Evolutionary conservation across 2,329 filamentous ascomycete genomes (phyloP).

Genomic region (Xylaria multiplex): DNA sequence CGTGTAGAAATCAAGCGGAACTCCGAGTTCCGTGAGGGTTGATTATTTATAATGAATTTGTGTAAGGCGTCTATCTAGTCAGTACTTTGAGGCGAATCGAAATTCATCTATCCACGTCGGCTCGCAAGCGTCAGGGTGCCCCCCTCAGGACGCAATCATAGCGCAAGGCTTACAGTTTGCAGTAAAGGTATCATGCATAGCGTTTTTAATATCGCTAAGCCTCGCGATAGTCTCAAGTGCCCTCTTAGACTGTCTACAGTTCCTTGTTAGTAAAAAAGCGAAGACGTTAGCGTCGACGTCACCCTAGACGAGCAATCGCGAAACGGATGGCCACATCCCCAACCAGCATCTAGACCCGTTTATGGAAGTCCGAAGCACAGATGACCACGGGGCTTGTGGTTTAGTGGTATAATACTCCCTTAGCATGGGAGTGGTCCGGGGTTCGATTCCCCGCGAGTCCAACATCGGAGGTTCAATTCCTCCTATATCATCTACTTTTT

Average conservation of each 20-base stretch:
- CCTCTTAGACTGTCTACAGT: no score
- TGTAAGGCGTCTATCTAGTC: not conserved
- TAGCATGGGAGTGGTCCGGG: conserved; percentile 44
- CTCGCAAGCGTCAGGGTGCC: not conserved
- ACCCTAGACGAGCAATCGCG: no score
- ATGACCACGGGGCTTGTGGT: conserved; percentile 38
- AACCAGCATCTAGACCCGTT: not conserved
- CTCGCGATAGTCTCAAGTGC: no score
- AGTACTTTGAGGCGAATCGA: not conserved
- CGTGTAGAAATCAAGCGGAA: not conserved
- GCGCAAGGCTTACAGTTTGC: not conserved
- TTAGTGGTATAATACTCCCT: conserved; percentile 43
- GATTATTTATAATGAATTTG: not conserved
- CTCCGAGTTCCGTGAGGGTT: no score
- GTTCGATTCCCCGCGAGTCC: conserved; percentile 44
- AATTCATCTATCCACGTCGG: not conserved
- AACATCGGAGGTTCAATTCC: conserved; percentile 30
- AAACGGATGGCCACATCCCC: no score
- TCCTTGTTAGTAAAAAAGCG: no score
- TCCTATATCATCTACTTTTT: conserved; percentile 14
- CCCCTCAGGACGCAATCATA: not conserved
- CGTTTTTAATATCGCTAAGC: no score
- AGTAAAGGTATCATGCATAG: no score
- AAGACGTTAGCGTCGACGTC: no score
- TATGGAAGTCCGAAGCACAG: not conserved